Evolutionary conservation across 345 rosid species (phyloP), one percentile per base, ranked within the genome.

Genomic region (Noccaea caerulescens): DNA sequence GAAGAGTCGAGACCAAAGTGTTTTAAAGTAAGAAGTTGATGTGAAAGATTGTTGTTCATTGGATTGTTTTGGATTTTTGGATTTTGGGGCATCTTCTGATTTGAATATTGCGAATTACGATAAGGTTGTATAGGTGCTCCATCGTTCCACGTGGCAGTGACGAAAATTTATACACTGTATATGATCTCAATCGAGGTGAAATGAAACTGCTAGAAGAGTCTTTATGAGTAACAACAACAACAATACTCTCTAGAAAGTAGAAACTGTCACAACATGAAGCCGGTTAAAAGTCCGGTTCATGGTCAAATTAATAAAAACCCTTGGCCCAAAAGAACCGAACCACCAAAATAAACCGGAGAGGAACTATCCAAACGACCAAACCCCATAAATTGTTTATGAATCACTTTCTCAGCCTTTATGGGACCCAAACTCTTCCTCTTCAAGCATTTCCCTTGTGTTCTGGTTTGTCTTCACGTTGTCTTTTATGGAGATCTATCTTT

Each of bases 1-100:
- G n/a, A 14, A 38, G 11, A 39, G 43, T 8, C 12, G 10, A 59
- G 34, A 46, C 59, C 23, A 57, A 58, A 72, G 27, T 12, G 20
- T n/a, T 47, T 57, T 51, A 50, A 60, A 47, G 32, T 25, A 39
- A 43, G 18, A 63, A 6, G 37, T 71, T 51, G 38, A 20, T 41
- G 55, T 52, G 23, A 60, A 52, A 52, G 83, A 62, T 76, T 73
- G 79, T 75, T 62, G 79, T 75, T 62, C 38, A 82, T 63, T 78
- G 83, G 86, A 33, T 79, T 76, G 37, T 44, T 65, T 34, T 73
- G 84, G 97, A 86, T 86, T 69, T 58, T 58, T 77, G 83, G 91
- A 84, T 84, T 67, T 58, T 66, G 82, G 66, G 42, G 63, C 80
- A 83, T 80, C 67, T 51, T 63, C 81, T 74, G 68, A 69, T 33